Percentiles rank a stretch among this genome's conserved stretches.
Conservation (phyloP, 192 early-diverging fungal species). For the Coemansia sp. region DNA sequence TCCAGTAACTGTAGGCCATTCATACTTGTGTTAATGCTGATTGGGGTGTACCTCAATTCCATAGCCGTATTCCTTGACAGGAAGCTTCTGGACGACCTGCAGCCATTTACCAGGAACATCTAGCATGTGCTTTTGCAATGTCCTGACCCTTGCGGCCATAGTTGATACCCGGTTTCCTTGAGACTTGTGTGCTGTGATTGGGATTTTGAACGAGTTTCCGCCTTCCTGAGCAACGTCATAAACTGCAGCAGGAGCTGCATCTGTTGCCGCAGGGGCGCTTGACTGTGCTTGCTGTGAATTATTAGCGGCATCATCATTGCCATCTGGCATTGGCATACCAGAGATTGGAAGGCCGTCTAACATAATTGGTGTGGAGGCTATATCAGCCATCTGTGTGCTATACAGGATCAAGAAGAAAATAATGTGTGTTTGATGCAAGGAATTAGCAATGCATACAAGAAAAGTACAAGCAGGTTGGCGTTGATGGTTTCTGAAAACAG, state of each 20-base stretch:
- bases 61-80: conserved; percentile 46
- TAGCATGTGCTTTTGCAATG: conserved; percentile 42
- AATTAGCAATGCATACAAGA: no score
- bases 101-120: conserved; percentile 47
- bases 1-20: no score
- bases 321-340: conserved; percentile 21
- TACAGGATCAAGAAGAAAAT: not conserved
- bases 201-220: conserved; percentile 30
- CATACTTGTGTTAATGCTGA: not conserved
- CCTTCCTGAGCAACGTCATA: conserved; percentile 1
- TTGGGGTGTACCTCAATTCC: conserved; percentile 42
- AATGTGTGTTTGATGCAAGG: no score
- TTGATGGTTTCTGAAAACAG: no score
- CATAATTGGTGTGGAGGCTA: conserved; percentile 13
- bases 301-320: not conserved
- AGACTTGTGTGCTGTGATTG: conserved; percentile 35
- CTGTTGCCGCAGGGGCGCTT: not conserved
- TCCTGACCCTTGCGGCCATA: conserved; percentile 27
- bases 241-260: not conserved
- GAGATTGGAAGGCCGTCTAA: conserved; percentile 33
- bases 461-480: not conserved
- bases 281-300: not conserved
- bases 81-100: conserved; percentile 36
- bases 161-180: conserved; percentile 30
- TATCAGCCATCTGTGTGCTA: conserved; percentile 6